phyloP scores from a whole-genome alignment of 2,329 filamentous ascomycete genomes.

The Metarhizium guizhouense region DNA sequence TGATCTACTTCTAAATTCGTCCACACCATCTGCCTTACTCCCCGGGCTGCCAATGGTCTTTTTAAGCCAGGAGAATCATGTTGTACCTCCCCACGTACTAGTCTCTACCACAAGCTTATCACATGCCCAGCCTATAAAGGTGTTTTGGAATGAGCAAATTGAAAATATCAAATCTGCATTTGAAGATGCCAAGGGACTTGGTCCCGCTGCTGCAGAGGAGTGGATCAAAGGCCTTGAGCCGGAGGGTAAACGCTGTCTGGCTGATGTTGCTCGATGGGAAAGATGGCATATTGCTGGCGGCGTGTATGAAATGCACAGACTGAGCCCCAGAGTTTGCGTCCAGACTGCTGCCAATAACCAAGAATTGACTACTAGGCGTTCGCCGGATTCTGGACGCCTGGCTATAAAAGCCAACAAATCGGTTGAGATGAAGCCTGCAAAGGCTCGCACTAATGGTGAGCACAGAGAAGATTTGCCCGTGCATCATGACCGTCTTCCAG shows the following conservation, averaged over 20 bases:
- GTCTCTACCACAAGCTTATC: conserved; percentile 35
- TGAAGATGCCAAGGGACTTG: conserved; percentile 53
- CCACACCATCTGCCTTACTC: conserved; percentile 50
- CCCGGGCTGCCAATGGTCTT: conserved; percentile 63
- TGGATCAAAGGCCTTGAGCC: conserved; percentile 69
- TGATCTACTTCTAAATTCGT: conserved; percentile 55
- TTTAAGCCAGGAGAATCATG: conserved; percentile 50
- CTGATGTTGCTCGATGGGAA: conserved; percentile 62
- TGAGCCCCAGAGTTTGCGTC: neutral
- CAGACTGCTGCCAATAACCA: neutral
- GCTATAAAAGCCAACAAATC: neutral
- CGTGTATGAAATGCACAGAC: conserved; percentile 24
- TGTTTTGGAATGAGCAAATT: conserved; percentile 56
- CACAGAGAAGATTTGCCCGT: neutral
- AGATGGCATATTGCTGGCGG: conserved; percentile 53
- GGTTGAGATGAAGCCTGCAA: neutral
- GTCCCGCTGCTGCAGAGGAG: conserved; percentile 61
- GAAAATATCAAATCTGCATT: conserved; percentile 55
- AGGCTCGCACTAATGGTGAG: neutral
- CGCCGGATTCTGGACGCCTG: neutral
- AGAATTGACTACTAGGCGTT: neutral
- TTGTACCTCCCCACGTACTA: conserved; percentile 47
- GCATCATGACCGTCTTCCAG: neutral
- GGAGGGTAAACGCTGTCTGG: conserved; percentile 50
- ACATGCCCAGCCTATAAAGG: conserved; percentile 49